Percentiles rank a stretch among this genome's conserved stretches.
These are phyloP conservation scores for Glycine latifolia DNA, from an alignment of 306 rosid genomes.

Conservation along the genomic window DNA sequence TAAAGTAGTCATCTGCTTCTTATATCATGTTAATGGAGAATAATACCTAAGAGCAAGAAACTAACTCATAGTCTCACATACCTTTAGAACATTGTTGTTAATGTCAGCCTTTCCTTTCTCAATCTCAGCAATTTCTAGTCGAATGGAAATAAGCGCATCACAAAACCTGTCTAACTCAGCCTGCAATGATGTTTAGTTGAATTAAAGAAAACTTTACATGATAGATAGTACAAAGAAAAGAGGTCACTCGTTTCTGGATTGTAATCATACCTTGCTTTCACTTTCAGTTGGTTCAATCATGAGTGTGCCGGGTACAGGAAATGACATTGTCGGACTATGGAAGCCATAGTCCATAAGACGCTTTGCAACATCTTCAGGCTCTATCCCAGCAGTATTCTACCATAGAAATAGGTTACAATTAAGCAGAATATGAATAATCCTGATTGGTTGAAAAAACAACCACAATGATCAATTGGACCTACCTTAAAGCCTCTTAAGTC, in stretches of 20 bases:
- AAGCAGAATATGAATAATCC: conserved; percentile 33
- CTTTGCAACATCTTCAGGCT: conserved; percentile 95
- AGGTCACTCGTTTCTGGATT: not conserved
- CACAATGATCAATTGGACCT: conserved; percentile 30
- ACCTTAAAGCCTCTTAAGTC: conserved; percentile 99
- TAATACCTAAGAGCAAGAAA: not conserved
- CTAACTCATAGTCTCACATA: conserved; percentile 30
- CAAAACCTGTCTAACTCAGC: conserved; percentile 95
- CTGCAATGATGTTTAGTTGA: conserved; percentile 60
- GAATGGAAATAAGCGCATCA: conserved; percentile 87
- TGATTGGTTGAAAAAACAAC: conserved; percentile 2
- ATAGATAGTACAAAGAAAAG: conserved; percentile 8
- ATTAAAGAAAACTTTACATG: conserved; percentile 19
- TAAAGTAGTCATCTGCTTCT: not conserved
- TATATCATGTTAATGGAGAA: conserved; percentile 9
- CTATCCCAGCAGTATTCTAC: conserved; percentile 90
- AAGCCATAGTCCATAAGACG: conserved; percentile 98
- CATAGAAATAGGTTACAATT: conserved; percentile 37
- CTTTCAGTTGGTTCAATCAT: conserved; percentile 99
- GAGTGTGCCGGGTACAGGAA: conserved; percentile 99
- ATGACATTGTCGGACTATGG: conserved; percentile 98
- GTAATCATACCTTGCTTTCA: conserved; percentile 86
- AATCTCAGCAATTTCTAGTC: conserved; percentile 85
- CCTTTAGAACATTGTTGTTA: conserved; percentile 93
- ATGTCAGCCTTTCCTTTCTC: conserved; percentile 92